Conservation (phyloP, 768 basidiomycete species). For the Tylopilus sp. region DNA sequence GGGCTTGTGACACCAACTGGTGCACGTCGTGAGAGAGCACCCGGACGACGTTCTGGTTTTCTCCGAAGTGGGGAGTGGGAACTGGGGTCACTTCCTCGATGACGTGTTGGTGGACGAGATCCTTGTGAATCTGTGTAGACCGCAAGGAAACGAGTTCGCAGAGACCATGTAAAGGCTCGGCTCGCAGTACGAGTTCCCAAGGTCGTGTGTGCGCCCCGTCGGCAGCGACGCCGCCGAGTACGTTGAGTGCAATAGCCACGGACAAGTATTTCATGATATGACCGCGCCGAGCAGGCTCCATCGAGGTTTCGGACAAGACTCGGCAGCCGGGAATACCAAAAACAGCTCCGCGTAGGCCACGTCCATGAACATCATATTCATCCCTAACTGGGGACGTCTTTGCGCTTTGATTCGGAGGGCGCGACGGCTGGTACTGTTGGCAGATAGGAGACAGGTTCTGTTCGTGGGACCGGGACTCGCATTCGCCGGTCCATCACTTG, state of each 20-base stretch:
- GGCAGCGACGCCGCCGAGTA: conserved; percentile 3
- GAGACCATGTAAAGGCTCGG: conserved; percentile 13
- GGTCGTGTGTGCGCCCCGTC: conserved; percentile 72
- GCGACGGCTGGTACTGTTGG: neutral
- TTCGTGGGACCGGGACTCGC: conserved; percentile 17
- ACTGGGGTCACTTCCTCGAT: conserved; percentile 10
- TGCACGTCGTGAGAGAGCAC: conserved; percentile 17
- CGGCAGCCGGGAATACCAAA: neutral
- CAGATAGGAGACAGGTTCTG: conserved; percentile 19
- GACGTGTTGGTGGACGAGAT: conserved; percentile 4
- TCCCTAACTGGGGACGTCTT: no score
- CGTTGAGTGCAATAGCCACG: neutral
- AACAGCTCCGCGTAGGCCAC: neutral
- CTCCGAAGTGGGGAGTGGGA: conserved; percentile 7
- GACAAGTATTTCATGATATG: conserved; percentile 14
- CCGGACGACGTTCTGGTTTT: conserved; percentile 14
- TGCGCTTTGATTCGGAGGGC: neutral
- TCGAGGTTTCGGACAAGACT: neutral
- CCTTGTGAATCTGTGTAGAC: conserved; percentile 21
- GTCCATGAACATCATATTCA: no score
- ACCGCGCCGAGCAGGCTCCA: neutral
- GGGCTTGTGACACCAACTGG: conserved; percentile 18
- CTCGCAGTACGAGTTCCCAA: conserved; percentile 41
- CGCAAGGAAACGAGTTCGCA: conserved; percentile 21
- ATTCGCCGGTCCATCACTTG: neutral